These are phyloP conservation scores for Podaxis sp. DNA, from an alignment of 768 basidiomycete species.

Conservation along the genomic window DNA sequence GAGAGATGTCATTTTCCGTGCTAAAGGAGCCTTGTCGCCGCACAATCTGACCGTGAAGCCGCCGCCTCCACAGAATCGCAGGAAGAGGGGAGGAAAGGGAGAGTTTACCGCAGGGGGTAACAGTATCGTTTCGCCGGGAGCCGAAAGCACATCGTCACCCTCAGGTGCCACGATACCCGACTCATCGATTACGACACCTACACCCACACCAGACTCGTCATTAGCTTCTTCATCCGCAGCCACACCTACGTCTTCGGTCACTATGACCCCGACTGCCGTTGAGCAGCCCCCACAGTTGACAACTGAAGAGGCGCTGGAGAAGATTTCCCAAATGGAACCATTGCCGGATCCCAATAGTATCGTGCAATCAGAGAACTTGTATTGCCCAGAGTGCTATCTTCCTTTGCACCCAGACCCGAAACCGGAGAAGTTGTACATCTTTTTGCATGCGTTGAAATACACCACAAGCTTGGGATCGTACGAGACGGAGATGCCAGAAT, in stretches of 20 bases:
- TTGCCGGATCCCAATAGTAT: slow-evolving; percentile 37
- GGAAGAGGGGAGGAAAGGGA: slow-evolving; percentile 58
- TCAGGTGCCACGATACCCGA: not conserved
- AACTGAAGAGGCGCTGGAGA: slow-evolving; percentile 48
- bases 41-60: slow-evolving; percentile 44
- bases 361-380: slow-evolving; percentile 46
- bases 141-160: not conserved
- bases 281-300: slow-evolving; percentile 38
- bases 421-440: slow-evolving; percentile 92
- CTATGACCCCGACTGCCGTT: slow-evolving; percentile 19
- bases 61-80: slow-evolving; percentile 59
- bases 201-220: not conserved
- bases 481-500: slow-evolving; percentile 85
- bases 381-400: slow-evolving; percentile 90
- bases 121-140: slow-evolving; percentile 18
- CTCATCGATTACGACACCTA: not conserved
- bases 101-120: slow-evolving; percentile 31
- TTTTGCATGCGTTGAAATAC: slow-evolving; percentile 88
- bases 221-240: not conserved
- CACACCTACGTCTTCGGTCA: slow-evolving; percentile 16
- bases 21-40: slow-evolving; percentile 60
- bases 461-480: slow-evolving; percentile 81
- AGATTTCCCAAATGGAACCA: slow-evolving; percentile 37
- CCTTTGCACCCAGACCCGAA: slow-evolving; percentile 92
- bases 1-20: slow-evolving; percentile 82